Conservation (phyloP, 371 early-diverging fungal genomes). For the Batkoa obscura region DNA sequence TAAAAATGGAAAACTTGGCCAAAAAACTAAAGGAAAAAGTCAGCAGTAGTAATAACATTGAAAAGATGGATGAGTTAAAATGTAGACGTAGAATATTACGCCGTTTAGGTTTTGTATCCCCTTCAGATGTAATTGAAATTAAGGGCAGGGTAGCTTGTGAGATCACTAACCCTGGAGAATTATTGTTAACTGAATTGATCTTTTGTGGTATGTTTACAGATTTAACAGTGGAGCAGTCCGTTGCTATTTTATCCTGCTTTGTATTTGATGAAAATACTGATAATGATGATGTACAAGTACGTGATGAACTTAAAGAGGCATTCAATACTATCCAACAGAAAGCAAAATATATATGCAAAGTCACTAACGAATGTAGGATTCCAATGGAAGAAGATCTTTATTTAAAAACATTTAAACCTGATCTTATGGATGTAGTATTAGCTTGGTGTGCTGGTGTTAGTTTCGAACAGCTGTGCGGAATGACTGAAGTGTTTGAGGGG, state of each 20-base stretch:
- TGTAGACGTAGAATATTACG: constrained; percentile 77
- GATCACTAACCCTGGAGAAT: constrained; percentile 93
- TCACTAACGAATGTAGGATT: constrained; percentile 77
- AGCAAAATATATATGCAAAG: constrained; percentile 69
- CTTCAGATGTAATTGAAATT: constrained; percentile 75
- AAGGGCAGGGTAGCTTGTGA: constrained; percentile 99
- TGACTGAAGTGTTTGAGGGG: constrained; percentile 97
- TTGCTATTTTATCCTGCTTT: constrained; percentile 86
- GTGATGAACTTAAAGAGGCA: constrained; percentile 63
- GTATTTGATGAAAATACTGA: constrained; percentile 75
- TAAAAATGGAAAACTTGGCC: neutral
- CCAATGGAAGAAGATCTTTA: constrained; percentile 64
- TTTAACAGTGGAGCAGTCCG: constrained; percentile 73
- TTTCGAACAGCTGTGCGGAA: constrained; percentile 89
- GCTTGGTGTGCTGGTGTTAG: constrained; percentile 91
- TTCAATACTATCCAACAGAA: constrained; percentile 69
- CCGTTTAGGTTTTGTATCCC: constrained; percentile 66
- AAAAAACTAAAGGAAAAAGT: neutral
- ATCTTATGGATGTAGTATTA: constrained; percentile 94
- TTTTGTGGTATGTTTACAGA: constrained; percentile 96
- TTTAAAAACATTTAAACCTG: constrained; percentile 61
- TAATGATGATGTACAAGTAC: constrained; percentile 14
- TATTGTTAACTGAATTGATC: constrained; percentile 97
- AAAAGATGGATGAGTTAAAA: constrained; percentile 69
- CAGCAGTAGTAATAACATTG: neutral